Evolutionary conservation across 2,329 filamentous ascomycete genomes (phyloP), one percentile per base, ranked within the genome.

Genomic region (Tolypocladium pustulatum): DNA sequence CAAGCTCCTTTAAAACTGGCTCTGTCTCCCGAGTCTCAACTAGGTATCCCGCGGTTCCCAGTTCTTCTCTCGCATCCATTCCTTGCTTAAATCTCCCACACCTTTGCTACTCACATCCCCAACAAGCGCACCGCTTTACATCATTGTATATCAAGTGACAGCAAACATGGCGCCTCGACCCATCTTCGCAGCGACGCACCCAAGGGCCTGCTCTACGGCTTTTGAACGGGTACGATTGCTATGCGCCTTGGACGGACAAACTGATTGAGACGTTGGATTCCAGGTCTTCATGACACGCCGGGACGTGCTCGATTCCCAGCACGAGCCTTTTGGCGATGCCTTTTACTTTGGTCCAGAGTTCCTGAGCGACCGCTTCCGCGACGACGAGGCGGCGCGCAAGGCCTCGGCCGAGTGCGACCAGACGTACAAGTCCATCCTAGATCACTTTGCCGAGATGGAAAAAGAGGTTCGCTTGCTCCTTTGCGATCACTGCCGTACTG

Each of bases 211-310:
- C 78, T 97, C 92, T 59, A 97, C 94, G 55, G 94, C 94, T 36
- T 99, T 97, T 77, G 94, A 99, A 79, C 82, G 93, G 74, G 93
- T 95, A 80, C 69, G 81, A 76, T 60, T 40, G 59, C 54, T 9
- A 46, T 57, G 17, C 27, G n/a, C 40, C 55, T 54, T 22, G 38
- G 27, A 34, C 17, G 20, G 46, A 32, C 51, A 27, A 25, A 20
- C 37, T 40, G 54, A 38, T 55, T 40, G 17, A 38, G 54, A 40
- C 41, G 30, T 46, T 34, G 27, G 38, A n/a, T 38, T 10, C 27
- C 65, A 94, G 90, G 92, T 97, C 64, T 97, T 99, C 74, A 97
- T 97, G 93, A 96, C 92, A 66, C 88, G 91, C 65, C 83, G 84
- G 66, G 87, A 96, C 69, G 86, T 81, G 57, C 82, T 97, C 60